Evolutionary conservation across 2,329 filamentous ascomycete species (phyloP).

Genomic region (Penicillium sp.): DNA sequence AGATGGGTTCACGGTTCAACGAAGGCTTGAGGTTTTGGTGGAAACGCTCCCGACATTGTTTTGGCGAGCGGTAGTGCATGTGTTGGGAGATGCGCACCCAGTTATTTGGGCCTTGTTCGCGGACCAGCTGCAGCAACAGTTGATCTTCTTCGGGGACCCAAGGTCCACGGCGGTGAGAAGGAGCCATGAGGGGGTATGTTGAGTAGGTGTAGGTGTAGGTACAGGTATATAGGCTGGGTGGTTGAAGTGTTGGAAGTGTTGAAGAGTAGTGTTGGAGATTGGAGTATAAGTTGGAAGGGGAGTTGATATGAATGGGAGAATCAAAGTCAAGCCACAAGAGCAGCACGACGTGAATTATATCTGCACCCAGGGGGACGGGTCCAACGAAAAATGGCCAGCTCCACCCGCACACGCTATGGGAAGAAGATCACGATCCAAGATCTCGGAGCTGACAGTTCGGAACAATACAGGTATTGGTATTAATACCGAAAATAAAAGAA

Average conservation of each 20-base stretch:
- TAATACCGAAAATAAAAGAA: neutral
- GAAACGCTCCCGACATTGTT: constrained; percentile 92
- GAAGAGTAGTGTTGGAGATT: neutral
- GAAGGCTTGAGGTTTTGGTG: constrained; percentile 87
- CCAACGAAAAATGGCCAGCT: constrained; percentile 32
- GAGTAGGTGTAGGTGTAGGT: neutral
- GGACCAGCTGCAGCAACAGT: constrained; percentile 69
- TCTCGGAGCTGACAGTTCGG: constrained; percentile 41
- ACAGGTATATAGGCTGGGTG: neutral
- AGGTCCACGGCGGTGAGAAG: constrained; percentile 70
- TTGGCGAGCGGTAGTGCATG: constrained; percentile 77
- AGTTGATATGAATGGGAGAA: neutral
- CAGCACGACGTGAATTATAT: constrained; percentile 28
- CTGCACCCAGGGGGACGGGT: constrained; percentile 37
- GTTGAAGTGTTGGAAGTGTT: neutral
- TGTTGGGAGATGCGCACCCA: constrained; percentile 84
- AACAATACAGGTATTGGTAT: constrained; percentile 20
- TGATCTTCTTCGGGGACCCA: constrained; percentile 80
- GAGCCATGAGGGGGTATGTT: constrained; percentile 36
- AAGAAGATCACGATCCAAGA: constrained; percentile 43
- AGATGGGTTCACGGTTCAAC: constrained; percentile 73
- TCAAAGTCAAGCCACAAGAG: constrained; percentile 23
- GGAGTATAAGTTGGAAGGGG: neutral
- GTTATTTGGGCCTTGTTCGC: constrained; percentile 73
- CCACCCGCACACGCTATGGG: constrained; percentile 36